Percentiles rank a stretch among this genome's conserved stretches.
These are phyloP conservation scores for Alopecurus myosuroides DNA, from an alignment of 176 grass and related monocot genomes.

Conservation along the genomic window DNA sequence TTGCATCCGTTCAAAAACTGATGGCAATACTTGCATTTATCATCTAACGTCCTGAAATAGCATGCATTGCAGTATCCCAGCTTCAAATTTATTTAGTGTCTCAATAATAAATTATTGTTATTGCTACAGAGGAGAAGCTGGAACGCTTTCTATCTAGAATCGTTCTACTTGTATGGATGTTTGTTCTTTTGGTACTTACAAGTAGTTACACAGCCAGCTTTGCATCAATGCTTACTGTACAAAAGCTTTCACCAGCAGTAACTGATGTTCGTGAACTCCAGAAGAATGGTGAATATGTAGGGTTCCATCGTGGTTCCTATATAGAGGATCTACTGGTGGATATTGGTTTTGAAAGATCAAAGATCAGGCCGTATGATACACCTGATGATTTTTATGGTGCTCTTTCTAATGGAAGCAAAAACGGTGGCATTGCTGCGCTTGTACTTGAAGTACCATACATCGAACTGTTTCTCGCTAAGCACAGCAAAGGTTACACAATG, in stretches of 20 bases:
- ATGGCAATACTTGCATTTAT: neutral
- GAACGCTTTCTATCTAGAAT: conserved; percentile 31
- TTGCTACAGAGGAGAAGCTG: conserved; percentile 34
- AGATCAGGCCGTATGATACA: conserved; percentile 12
- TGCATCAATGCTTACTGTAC: conserved; percentile 55
- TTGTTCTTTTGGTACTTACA: conserved; percentile 41
- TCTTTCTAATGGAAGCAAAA: conserved; percentile 11
- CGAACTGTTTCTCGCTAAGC: conserved; percentile 35
- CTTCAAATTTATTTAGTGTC: neutral
- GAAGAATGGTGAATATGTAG: conserved; percentile 25
- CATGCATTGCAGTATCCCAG: neutral
- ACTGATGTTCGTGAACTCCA: conserved; percentile 40
- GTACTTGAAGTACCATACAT: conserved; percentile 40
- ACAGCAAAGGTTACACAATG: conserved; percentile 27
- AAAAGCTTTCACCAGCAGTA: conserved; percentile 37
- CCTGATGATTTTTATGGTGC: conserved; percentile 13
- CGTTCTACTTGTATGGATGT: conserved; percentile 28
- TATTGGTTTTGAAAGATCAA: conserved; percentile 24
- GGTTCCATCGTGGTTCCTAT: conserved; percentile 24
- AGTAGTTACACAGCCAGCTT: conserved; percentile 58
- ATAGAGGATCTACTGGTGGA: conserved; percentile 13
- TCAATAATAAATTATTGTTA: neutral
- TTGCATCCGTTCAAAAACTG: neutral
- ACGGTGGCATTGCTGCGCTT: conserved; percentile 34
- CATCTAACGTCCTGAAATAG: neutral